Base-by-base conservation (phyloP, 129 eudicot species). In the Apium graveolens region DNA sequence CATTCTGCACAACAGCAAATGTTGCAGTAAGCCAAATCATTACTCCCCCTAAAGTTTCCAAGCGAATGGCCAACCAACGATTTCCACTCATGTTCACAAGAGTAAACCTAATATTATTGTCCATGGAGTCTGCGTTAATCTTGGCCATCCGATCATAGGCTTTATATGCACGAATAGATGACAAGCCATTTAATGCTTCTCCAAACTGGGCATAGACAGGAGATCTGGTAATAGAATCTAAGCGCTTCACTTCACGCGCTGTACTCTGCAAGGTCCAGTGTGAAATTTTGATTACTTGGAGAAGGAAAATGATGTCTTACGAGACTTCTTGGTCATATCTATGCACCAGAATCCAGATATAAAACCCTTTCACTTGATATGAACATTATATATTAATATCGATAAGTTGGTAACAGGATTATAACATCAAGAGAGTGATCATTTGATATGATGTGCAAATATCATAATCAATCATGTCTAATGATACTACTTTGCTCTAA, bases 21-120 rank as follows among this genome's bases (percentile, higher is more conserved):
- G 99, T 90, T 71, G 99, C 97, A 5, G 96, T 95, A 38, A 95
- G 73, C 98, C 98, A 95, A 48, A 95, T 95, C 97, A 95, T 95
- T 82, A 95, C 83, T 27, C 98, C 98, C 18, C 98, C 98, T 24
- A 95, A 80, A 31, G 89, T 87, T 84, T 95, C 97, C 72, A 95
- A 83, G 18, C 98, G 90, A 55, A 91, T 95, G 29, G 90, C 90
- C 38, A 95, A 91, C 98, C 98, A 95, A 62, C 99, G 99, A 82
- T 96, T 96, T 44, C 87, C 89, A 81, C 97, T 87, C 82, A 90
- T 87, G 81, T 92, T 92, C 60, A 84, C 99, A 16, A 96, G 86
- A 29, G 99, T 92, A 73, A 90, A 96, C 75, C 97, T 87, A 81
- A 90, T 78, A 65, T 96, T 96, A 76, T 96, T 92, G 90, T 96